A percentile compares a stretch with the other conserved stretches of the same genome.
These are phyloP conservation scores for Tothia fuscella DNA, from an alignment of 2,329 filamentous ascomycete genomes.

Conservation along the genomic window DNA sequence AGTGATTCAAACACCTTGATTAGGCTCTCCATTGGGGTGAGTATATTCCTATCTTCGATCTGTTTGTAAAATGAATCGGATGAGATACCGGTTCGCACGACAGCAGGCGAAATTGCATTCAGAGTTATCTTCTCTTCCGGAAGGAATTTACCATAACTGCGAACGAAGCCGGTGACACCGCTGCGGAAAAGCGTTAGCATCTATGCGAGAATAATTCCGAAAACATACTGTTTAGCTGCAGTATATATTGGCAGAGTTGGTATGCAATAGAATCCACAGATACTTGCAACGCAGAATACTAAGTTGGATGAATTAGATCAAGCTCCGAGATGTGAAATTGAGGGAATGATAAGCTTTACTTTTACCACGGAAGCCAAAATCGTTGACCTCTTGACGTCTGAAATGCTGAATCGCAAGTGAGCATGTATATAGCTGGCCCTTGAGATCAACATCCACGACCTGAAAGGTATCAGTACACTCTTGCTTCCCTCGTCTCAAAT, in stretches of 20 bases:
- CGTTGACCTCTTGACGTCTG: conserved; percentile 25
- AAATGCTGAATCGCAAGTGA: conserved; percentile 34
- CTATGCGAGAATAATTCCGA: neutral
- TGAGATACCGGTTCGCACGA: conserved; percentile 29
- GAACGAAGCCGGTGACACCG: conserved; percentile 26
- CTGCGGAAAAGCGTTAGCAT: conserved; percentile 8
- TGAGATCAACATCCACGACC: conserved; percentile 30
- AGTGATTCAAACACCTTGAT: conserved; percentile 30
- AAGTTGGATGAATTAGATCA: neutral
- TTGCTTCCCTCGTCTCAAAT: neutral
- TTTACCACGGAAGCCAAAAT: conserved; percentile 26
- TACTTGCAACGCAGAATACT: conserved; percentile 22
- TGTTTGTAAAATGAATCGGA: conserved; percentile 26
- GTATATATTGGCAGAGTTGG: conserved; percentile 33
- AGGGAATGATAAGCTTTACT: conserved; percentile 16
- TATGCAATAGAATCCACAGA: conserved; percentile 32
- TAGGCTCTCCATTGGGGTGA: conserved; percentile 29
- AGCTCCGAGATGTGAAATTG: neutral
- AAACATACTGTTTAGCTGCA: conserved; percentile 27
- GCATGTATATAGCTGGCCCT: conserved; percentile 31
- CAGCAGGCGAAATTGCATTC: conserved; percentile 31
- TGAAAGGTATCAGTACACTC: neutral
- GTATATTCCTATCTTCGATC: conserved; percentile 21
- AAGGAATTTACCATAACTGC: conserved; percentile 30
- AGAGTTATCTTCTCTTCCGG: conserved; percentile 28